phyloP scores from a whole-genome alignment of 257 asterid species.

The Primulina eburnea region DNA sequence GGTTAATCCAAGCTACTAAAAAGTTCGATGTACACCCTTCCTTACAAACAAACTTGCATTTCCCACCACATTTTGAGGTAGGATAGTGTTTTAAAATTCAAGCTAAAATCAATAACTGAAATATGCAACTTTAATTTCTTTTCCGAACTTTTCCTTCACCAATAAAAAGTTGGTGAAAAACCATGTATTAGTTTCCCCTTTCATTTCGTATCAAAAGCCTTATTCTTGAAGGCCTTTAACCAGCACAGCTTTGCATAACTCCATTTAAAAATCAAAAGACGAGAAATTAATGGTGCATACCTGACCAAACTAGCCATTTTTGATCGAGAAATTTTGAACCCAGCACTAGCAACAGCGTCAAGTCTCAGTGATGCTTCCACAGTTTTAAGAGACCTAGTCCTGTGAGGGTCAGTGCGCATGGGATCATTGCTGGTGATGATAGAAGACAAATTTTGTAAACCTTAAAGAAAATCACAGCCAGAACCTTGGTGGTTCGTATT shows the following conservation, averaged over 20 bases:
- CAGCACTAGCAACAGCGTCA: slow-evolving; percentile 92
- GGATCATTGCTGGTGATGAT: slow-evolving; percentile 18
- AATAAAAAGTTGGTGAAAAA: not conserved
- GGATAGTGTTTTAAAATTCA: not conserved
- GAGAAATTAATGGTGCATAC: slow-evolving; percentile 28
- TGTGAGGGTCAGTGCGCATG: slow-evolving; percentile 29
- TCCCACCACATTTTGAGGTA: not conserved
- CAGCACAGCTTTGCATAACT: not conserved
- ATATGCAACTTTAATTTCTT: no score
- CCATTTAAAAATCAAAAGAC: not conserved
- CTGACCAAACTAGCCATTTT: slow-evolving; percentile 86
- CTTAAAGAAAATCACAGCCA: slow-evolving; percentile 14
- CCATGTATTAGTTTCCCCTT: not conserved
- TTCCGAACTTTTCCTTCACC: no score
- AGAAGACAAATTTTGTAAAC: not conserved
- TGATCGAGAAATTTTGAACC: slow-evolving; percentile 89
- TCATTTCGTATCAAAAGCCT: not conserved
- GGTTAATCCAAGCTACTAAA: not conserved
- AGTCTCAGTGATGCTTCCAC: slow-evolving; percentile 88
- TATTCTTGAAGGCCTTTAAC: not conserved
- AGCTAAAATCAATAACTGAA: not conserved
- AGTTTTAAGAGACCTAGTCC: slow-evolving; percentile 66
- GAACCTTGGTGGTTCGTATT: slow-evolving; percentile 92
- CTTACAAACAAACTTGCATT: not conserved
- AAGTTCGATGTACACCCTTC: not conserved